A percentile compares a stretch with the other conserved stretches of the same genome.
Evolutionary conservation across 2,329 filamentous ascomycete species (phyloP).

Genomic region (Escovopsis weberi): DNA sequence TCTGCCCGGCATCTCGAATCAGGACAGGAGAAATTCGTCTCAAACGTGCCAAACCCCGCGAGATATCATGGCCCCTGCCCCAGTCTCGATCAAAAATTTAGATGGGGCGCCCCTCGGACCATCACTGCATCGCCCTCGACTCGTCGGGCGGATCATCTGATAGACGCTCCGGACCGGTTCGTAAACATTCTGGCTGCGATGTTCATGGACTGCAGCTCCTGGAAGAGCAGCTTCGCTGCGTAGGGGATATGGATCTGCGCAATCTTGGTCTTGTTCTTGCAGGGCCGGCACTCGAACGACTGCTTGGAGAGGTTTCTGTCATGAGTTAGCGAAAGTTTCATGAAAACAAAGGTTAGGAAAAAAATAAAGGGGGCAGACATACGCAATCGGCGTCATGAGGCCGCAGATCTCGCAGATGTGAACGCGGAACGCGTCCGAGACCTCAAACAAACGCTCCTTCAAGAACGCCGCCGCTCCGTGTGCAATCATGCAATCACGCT

Average conservation of each 20-base stretch:
- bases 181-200: constrained; percentile 97
- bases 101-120: no score
- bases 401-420: constrained; percentile 98
- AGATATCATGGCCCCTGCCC: background rate
- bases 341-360: background rate
- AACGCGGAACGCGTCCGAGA: constrained; percentile 93
- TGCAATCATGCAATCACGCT: constrained; percentile 99
- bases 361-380: constrained; percentile 32
- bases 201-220: constrained; percentile 96
- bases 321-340: constrained; percentile 18
- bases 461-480: constrained; percentile 93
- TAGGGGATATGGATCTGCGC: constrained; percentile 97
- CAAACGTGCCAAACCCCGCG: no score
- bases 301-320: constrained; percentile 81
- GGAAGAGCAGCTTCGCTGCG: constrained; percentile 94
- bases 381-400: constrained; percentile 98
- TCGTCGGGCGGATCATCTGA: constrained; percentile 33
- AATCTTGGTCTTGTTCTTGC: constrained; percentile 98
- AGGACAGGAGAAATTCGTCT: no score
- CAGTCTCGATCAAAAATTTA: background rate
- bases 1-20: no score
- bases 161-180: constrained; percentile 59
- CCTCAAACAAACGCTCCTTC: constrained; percentile 94
- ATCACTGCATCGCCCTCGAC: background rate
- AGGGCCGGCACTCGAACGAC: constrained; percentile 90